phyloP scores from a whole-genome alignment of 2,329 filamentous ascomycete genomes.

The Pseudocercospora pini-densiflorae region DNA sequence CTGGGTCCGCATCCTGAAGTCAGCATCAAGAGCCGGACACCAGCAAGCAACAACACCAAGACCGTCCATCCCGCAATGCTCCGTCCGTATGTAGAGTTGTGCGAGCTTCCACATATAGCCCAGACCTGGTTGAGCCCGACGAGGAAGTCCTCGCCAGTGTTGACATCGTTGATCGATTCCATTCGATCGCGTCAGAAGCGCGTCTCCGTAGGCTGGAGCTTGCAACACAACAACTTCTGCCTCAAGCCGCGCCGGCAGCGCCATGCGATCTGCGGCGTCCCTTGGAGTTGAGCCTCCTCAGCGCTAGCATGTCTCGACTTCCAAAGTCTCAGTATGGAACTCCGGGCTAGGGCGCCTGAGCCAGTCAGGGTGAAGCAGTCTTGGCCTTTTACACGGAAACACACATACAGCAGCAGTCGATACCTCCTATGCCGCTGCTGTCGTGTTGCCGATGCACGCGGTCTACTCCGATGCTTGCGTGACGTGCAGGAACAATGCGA shows the following conservation, averaged over 20 bases:
- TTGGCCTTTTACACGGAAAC: neutral
- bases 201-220: neutral
- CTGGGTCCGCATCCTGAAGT: neutral
- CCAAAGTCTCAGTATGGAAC: neutral
- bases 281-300: conserved; percentile 2
- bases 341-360: neutral
- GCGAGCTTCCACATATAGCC: neutral
- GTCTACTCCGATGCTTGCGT: neutral
- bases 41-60: neutral
- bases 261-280: conserved; percentile 5
- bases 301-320: conserved; percentile 6
- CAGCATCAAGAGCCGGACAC: conserved; percentile 1
- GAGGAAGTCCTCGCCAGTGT: neutral
- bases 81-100: neutral
- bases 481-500: neutral
- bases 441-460: neutral
- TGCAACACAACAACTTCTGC: neutral
- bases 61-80: neutral
- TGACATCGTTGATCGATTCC: neutral
- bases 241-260: neutral
- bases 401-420: neutral
- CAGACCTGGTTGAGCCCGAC: neutral
- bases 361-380: neutral
- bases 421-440: neutral
- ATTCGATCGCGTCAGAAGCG: neutral